A percentile compares a stretch with the other conserved stretches of the same genome.
Evolutionary conservation across 257 asterid genomes (phyloP).

Genomic region (Lithospermum erythrorhizon): DNA sequence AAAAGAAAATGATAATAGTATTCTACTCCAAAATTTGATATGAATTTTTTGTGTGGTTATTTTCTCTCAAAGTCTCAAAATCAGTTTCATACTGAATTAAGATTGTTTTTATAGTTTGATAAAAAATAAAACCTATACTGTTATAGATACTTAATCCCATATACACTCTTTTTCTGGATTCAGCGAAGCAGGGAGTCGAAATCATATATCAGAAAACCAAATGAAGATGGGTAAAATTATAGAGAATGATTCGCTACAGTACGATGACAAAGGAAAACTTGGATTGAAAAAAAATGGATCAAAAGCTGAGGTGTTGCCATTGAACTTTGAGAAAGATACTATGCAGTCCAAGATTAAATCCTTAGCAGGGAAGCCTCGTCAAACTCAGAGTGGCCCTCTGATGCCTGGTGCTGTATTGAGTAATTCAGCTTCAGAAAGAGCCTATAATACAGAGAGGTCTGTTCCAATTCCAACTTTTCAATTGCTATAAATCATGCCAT

Average conservation of each 20-base stretch:
- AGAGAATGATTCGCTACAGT: slow-evolving; percentile 25
- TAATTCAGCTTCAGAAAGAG: slow-evolving; percentile 53
- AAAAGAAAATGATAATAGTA: too few relatives aligned
- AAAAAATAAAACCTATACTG: background rate
- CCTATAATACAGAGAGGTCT: slow-evolving; percentile 52
- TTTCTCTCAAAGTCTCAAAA: background rate
- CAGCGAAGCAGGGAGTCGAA: slow-evolving; percentile 33
- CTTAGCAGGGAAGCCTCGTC: slow-evolving; percentile 45
- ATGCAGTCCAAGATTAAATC: slow-evolving; percentile 30
- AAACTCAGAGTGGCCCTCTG: slow-evolving; percentile 77
- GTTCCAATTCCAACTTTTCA: slow-evolving; percentile 4
- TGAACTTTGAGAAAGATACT: slow-evolving; percentile 38
- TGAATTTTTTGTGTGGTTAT: too few relatives aligned
- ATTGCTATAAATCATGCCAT: slow-evolving; percentile 10
- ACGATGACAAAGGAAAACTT: slow-evolving; percentile 25
- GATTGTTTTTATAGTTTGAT: background rate
- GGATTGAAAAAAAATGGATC: slow-evolving; percentile 32
- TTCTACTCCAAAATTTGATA: too few relatives aligned
- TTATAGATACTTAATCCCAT: background rate
- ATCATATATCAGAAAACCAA: slow-evolving; percentile 24
- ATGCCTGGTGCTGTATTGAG: slow-evolving; percentile 44
- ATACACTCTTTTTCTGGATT: background rate
- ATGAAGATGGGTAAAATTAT: slow-evolving; percentile 25
- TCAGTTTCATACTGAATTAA: background rate
- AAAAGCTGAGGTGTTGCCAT: slow-evolving; percentile 31